These are phyloP conservation scores for Gryganskiella cystojenkinii DNA, from an alignment of 192 early-diverging fungal species.

Conservation along the genomic window DNA sequence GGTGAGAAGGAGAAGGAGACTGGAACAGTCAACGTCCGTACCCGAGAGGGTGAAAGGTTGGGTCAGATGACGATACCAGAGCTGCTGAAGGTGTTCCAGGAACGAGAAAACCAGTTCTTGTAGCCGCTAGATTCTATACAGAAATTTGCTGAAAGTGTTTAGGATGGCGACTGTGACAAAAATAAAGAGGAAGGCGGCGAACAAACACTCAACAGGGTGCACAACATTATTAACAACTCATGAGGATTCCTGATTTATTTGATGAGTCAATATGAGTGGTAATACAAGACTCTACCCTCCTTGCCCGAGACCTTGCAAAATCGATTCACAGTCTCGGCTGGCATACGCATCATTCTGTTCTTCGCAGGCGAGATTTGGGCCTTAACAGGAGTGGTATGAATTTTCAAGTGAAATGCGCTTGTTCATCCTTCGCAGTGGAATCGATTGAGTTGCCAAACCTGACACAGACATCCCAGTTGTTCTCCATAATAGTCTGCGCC, in stretches of 20 bases:
- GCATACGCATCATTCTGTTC: slow-evolving; percentile 2
- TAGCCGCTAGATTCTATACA: slow-evolving; percentile 3
- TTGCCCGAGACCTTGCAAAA: slow-evolving; percentile 1
- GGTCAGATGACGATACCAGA: slow-evolving; percentile 72
- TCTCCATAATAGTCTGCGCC: slow-evolving; percentile 17
- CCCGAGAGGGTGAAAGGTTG: slow-evolving; percentile 67
- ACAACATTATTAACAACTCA: slow-evolving; percentile 6
- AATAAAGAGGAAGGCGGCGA: neutral
- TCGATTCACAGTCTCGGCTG: slow-evolving; percentile 5
- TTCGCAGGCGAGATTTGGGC: slow-evolving; percentile 7
- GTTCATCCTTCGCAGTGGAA: slow-evolving; percentile 6
- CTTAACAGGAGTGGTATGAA: slow-evolving; percentile 14
- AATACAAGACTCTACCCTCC: slow-evolving; percentile 1
- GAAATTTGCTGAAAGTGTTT: slow-evolving; percentile 2
- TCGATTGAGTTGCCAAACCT: slow-evolving; percentile 27
- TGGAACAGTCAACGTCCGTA: slow-evolving; percentile 80
- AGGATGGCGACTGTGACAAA: neutral
- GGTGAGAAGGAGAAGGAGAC: slow-evolving; percentile 81
- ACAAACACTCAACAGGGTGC: neutral
- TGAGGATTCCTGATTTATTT: slow-evolving; percentile 3
- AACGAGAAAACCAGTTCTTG: slow-evolving; percentile 53
- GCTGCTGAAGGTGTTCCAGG: slow-evolving; percentile 65
- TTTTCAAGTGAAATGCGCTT: slow-evolving; percentile 21
- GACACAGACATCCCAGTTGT: slow-evolving; percentile 3
- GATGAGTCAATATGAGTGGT: neutral